Evolutionary conservation across 1,284 basidiomycete genomes (phyloP).

Genomic region (Tilletia horrida): DNA sequence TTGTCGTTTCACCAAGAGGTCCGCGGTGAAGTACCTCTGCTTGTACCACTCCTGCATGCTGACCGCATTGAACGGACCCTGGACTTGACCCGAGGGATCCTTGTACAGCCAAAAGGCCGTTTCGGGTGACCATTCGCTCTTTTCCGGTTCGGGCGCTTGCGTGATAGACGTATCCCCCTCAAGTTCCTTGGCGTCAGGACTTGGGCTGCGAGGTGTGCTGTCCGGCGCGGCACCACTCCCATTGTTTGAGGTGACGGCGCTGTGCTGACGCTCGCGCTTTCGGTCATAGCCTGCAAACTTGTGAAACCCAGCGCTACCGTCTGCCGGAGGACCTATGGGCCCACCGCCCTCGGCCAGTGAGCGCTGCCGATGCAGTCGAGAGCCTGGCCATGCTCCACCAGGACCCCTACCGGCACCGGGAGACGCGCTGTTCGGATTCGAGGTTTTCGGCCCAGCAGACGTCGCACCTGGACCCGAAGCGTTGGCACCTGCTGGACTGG

Average conservation of each 20-base stretch:
- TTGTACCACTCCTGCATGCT: constrained; percentile 96
- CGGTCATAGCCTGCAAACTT: constrained; percentile 38
- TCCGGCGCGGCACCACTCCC: background rate
- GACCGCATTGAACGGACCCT: constrained; percentile 88
- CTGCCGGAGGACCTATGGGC: constrained; percentile 45
- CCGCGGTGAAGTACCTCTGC: constrained; percentile 81
- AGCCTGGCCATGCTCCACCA: constrained; percentile 16
- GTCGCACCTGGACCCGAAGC: too few relatives aligned
- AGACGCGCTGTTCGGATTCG: too few relatives aligned
- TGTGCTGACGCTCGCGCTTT: constrained; percentile 20
- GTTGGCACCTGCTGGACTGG: too few relatives aligned
- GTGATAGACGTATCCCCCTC: background rate
- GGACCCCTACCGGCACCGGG: background rate
- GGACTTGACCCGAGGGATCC: constrained; percentile 80
- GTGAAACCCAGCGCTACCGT: constrained; percentile 46
- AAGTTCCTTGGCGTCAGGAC: background rate
- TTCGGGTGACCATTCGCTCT: constrained; percentile 58
- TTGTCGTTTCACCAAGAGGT: constrained; percentile 76
- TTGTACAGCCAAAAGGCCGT: constrained; percentile 84
- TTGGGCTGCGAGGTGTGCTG: background rate
- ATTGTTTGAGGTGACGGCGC: background rate
- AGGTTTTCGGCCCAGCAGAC: too few relatives aligned
- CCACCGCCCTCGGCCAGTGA: constrained; percentile 32
- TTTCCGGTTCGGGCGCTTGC: background rate
- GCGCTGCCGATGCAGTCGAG: constrained; percentile 15